Evolutionary conservation across 805 yeast species (phyloP).

Genomic region (Yueomyces sp.): DNA sequence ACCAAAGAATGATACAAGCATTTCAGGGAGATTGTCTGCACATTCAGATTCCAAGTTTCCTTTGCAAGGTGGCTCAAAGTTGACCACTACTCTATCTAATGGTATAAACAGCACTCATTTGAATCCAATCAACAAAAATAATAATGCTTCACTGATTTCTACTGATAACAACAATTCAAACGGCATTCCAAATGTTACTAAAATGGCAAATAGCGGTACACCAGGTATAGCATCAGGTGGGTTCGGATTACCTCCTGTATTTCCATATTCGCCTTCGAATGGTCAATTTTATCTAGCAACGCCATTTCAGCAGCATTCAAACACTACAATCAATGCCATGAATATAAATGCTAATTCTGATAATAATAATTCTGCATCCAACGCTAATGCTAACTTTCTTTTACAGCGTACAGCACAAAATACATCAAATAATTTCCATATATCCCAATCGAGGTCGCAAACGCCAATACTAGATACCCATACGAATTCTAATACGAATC

Average conservation of each 20-base stretch:
- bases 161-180: slow-evolving; percentile 1
- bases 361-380: slow-evolving; percentile 12
- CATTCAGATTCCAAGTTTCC: background rate
- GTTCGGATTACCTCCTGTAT: slow-evolving; percentile 17
- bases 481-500: background rate
- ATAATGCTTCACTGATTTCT: background rate
- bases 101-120: no score
- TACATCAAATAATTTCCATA: background rate
- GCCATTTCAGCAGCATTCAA: slow-evolving; percentile 14
- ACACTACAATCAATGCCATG: background rate
- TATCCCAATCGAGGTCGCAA: background rate
- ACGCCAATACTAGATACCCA: no score
- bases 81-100: background rate
- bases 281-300: slow-evolving; percentile 22
- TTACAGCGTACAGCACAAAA: background rate
- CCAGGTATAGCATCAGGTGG: slow-evolving; percentile 1
- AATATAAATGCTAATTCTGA: slow-evolving; percentile 3
- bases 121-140: background rate
- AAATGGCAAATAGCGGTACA: background rate
- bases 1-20: background rate
- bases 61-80: background rate
- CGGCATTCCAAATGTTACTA: slow-evolving; percentile 1
- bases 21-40: no score
- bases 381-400: background rate
- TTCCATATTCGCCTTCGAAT: slow-evolving; percentile 19